A percentile compares a stretch with the other conserved stretches of the same genome.
These are phyloP conservation scores for Xylaria bambusicola DNA, from an alignment of 495 filamentous ascomycete genomes.

Conservation along the genomic window DNA sequence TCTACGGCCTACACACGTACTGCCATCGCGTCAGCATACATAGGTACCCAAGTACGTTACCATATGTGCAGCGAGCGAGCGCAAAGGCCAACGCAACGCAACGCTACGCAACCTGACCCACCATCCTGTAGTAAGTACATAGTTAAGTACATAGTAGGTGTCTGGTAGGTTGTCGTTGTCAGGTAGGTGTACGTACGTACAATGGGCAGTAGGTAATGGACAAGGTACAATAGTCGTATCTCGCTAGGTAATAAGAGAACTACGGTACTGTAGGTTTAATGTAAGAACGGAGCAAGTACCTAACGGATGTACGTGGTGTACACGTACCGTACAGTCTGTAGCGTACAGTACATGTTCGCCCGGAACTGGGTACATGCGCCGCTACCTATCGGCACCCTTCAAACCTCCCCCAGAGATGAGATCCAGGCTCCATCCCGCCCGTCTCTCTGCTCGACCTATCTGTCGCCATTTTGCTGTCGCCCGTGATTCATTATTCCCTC, in stretches of 20 bases:
- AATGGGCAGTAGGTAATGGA: no score
- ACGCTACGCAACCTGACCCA: conserved; percentile 4
- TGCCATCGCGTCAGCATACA: no score
- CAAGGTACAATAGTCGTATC: no score
- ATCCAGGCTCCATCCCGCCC: conserved; percentile 3
- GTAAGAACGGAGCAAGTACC: no score
- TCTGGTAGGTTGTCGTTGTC: no score
- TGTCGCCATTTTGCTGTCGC: no score
- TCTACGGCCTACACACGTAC: no score
- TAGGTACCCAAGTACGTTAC: conserved; percentile 1
- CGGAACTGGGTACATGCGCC: background rate
- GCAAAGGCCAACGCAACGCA: no score
- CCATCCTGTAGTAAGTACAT: background rate
- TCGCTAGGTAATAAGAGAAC: no score
- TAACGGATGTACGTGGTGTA: background rate
- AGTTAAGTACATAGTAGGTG: no score
- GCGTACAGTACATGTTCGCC: background rate
- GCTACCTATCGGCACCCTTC: background rate
- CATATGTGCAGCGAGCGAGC: conserved; percentile 9
- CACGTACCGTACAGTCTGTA: background rate
- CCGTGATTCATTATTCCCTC: conserved; percentile 11
- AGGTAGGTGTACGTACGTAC: no score
- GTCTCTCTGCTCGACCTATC: background rate
- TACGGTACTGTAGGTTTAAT: no score
- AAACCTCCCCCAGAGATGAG: background rate